phyloP scores from a whole-genome alignment of 148 eudicot species.

The Polygonum aviculare region DNA sequence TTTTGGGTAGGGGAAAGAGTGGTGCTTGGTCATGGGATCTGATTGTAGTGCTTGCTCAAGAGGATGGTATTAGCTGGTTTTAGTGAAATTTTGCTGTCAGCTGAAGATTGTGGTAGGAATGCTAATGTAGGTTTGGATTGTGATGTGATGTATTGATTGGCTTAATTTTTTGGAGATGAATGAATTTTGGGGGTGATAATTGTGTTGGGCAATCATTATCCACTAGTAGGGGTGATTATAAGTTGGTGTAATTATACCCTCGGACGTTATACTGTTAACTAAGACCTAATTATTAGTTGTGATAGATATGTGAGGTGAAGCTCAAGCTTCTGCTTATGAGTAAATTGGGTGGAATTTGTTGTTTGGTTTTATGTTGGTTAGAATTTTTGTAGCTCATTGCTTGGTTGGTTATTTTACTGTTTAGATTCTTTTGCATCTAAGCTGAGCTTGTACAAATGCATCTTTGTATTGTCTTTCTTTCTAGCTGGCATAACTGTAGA shows the following conservation, averaged over 20 bases:
- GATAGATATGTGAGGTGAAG: not conserved
- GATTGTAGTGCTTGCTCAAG: not conserved
- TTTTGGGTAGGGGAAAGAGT: not conserved
- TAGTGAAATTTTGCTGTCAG: slow-evolving; percentile 1
- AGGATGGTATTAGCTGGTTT: not conserved
- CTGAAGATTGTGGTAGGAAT: not conserved
- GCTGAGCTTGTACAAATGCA: not conserved
- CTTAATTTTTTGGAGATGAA: not conserved
- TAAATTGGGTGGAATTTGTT: not conserved
- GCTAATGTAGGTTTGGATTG: not conserved
- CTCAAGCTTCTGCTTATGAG: not conserved
- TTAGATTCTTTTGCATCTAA: not conserved
- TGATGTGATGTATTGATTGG: not conserved
- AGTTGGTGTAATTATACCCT: not conserved
- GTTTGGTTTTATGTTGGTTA: not conserved
- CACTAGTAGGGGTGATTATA: not conserved
- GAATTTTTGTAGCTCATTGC: not conserved
- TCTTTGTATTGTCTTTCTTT: not conserved
- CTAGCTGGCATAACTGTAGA: not conserved
- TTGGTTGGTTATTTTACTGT: not conserved
- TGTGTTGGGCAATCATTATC: not conserved
- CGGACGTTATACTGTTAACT: slow-evolving; percentile 1
- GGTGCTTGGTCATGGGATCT: not conserved
- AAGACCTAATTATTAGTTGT: not conserved
- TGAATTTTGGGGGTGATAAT: not conserved